Percentiles rank a stretch among this genome's conserved stretches.
These are phyloP conservation scores for Geoglossum glabrum DNA, from an alignment of 495 filamentous ascomycete genomes.

Conservation along the genomic window DNA sequence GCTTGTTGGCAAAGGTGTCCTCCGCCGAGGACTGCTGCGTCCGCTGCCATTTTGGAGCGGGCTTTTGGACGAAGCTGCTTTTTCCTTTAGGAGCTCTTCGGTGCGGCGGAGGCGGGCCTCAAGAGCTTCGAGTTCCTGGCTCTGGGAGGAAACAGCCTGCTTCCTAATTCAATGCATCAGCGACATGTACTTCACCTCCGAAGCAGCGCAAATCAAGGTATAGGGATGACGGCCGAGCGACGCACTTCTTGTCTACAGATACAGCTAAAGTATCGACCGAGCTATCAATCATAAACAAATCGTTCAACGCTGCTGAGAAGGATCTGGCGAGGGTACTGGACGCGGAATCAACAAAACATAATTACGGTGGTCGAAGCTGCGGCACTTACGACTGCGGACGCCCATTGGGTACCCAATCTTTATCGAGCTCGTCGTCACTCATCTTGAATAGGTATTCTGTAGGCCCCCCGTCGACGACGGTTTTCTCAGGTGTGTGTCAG, in stretches of 20 bases:
- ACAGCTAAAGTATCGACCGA: conserved; percentile 56
- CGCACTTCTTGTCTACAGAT: conserved; percentile 71
- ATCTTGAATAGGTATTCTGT: conserved; percentile 12
- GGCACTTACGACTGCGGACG: conserved; percentile 63
- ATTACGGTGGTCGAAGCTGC: conserved; percentile 2
- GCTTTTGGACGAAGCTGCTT: not conserved
- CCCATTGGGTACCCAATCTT: conserved; percentile 57
- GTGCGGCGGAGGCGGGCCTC: conserved; percentile 69
- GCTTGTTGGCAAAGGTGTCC: not conserved
- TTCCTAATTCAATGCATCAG: conserved; percentile 30
- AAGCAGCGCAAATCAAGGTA: not conserved
- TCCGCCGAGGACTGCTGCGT: not conserved
- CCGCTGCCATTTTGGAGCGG: not conserved
- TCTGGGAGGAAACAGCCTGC: conserved; percentile 49
- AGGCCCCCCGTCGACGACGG: not conserved
- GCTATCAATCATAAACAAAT: conserved; percentile 71
- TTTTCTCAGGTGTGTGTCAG: not conserved
- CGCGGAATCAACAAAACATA: conserved; percentile 9
- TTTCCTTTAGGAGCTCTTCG: conserved; percentile 50
- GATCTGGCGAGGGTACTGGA: conserved; percentile 66
- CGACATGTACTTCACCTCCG: not conserved
- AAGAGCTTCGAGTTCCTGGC: conserved; percentile 63
- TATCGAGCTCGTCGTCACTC: conserved; percentile 46
- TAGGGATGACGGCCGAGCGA: conserved; percentile 6
- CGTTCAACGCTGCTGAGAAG: conserved; percentile 72